Conservation (phyloP, 371 early-diverging fungal species). For the Zopfochytrium polystomum region DNA sequence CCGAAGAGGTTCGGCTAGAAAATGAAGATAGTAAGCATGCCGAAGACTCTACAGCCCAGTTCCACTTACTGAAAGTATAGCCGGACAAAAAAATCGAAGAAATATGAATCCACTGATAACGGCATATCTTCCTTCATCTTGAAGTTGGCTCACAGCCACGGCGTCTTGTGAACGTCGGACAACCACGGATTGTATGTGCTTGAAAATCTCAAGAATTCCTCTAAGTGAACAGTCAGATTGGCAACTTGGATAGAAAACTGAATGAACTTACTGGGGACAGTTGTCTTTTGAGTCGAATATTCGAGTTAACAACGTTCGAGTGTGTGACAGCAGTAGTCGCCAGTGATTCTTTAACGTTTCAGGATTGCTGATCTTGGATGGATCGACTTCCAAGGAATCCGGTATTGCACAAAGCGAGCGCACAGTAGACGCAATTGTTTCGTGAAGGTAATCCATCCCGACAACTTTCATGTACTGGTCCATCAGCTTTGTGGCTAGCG, state of each 20-base stretch:
- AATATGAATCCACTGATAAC: slow-evolving; percentile 72
- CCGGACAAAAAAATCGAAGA: slow-evolving; percentile 78
- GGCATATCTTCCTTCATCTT: slow-evolving; percentile 26
- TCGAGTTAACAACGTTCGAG: slow-evolving; percentile 34
- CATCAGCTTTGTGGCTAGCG: slow-evolving; percentile 71
- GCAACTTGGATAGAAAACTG: too few species aligned
- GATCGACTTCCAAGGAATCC: slow-evolving; percentile 58
- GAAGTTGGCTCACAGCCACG: slow-evolving; percentile 3
- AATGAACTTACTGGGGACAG: slow-evolving; percentile 29
- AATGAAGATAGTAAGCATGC: neutral
- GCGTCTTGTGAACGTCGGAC: slow-evolving; percentile 19
- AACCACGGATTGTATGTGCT: slow-evolving; percentile 23
- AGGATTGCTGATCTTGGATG: slow-evolving; percentile 26
- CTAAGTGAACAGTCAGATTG: too few species aligned
- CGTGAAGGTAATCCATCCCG: slow-evolving; percentile 69
- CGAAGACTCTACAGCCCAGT: neutral
- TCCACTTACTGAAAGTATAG: slow-evolving; percentile 61
- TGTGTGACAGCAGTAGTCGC: slow-evolving; percentile 24
- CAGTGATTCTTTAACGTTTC: slow-evolving; percentile 31
- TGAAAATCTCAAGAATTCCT: slow-evolving; percentile 33
- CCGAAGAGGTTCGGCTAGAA: slow-evolving; percentile 69
- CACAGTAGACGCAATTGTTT: slow-evolving; percentile 64
- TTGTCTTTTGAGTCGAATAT: slow-evolving; percentile 28
- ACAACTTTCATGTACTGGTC: slow-evolving; percentile 78
- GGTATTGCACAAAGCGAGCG: slow-evolving; percentile 54